A percentile compares a stretch with the other conserved stretches of the same genome.
These are phyloP conservation scores for Cruciata laevipes DNA, from an alignment of 257 asterid species.

Conservation along the genomic window DNA sequence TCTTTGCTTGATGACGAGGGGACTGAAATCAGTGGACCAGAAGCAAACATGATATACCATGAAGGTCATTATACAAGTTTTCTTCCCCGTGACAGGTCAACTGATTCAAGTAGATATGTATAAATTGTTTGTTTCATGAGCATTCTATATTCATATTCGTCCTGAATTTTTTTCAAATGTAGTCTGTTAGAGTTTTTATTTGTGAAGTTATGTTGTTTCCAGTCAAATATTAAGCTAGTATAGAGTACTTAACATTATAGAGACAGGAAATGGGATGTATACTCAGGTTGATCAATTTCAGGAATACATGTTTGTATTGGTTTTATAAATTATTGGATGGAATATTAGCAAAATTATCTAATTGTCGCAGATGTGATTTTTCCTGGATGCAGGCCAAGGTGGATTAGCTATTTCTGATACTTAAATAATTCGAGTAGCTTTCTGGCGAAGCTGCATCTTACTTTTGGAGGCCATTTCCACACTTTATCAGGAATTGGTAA, in stretches of 20 bases:
- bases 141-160: neutral
- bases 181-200: neutral
- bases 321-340: neutral
- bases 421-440: conserved; percentile 23
- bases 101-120: neutral
- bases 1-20: conserved; percentile 59
- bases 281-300: neutral
- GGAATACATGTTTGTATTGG: neutral
- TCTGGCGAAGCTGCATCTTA: conserved; percentile 12
- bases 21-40: conserved; percentile 59
- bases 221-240: neutral
- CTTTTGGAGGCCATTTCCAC: conserved; percentile 13
- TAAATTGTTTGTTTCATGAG: conserved; percentile 3
- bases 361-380: conserved; percentile 8
- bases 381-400: conserved; percentile 44
- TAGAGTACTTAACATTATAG: neutral
- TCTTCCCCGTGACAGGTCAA: neutral
- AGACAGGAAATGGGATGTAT: neutral
- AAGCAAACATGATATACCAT: conserved; percentile 45
- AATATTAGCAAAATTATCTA: neutral
- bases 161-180: neutral
- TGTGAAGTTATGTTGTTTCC: neutral
- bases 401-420: conserved; percentile 28
- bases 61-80: conserved; percentile 42
- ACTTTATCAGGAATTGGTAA: conserved; percentile 11